Conservation (phyloP, 306 rosid species). For the Elaeagnus macrophylla region DNA sequence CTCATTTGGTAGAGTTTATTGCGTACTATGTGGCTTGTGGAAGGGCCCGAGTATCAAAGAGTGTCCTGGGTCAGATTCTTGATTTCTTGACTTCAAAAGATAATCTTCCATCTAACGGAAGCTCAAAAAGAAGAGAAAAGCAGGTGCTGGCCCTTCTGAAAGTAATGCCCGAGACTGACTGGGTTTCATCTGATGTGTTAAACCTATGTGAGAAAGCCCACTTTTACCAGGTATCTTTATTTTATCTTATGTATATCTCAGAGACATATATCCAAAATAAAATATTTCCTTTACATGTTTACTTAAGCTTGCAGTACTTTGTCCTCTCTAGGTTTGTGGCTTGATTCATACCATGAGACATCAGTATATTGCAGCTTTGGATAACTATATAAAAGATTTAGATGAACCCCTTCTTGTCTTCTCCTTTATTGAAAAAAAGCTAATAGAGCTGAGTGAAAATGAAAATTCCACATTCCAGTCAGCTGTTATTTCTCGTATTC, state of each 20-base stretch:
- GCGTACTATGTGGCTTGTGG: constrained; percentile 68
- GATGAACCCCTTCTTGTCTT: constrained; percentile 85
- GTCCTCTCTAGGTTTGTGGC: constrained; percentile 67
- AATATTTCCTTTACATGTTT: constrained; percentile 7
- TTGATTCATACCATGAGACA: constrained; percentile 61
- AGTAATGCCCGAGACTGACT: constrained; percentile 66
- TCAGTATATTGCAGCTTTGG: constrained; percentile 74
- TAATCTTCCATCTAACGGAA: constrained; percentile 29
- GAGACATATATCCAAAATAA: constrained; percentile 21
- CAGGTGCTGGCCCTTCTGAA: constrained; percentile 82
- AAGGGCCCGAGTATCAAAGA: constrained; percentile 60
- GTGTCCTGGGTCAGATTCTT: constrained; percentile 56
- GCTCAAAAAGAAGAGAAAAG: constrained; percentile 64
- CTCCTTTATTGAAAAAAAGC: constrained; percentile 63
- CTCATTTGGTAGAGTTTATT: constrained; percentile 66
- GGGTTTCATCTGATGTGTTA: constrained; percentile 69
- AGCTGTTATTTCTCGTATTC: constrained; percentile 62
- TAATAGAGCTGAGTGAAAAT: constrained; percentile 41
- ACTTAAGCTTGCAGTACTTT: constrained; percentile 20
- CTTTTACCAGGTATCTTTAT: constrained; percentile 58
- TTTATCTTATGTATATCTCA: constrained; percentile 11
- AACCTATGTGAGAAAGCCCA: constrained; percentile 63
- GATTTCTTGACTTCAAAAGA: constrained; percentile 57
- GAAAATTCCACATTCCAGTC: constrained; percentile 44
- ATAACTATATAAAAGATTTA: constrained; percentile 77